Evolutionary conservation across 208 protist genomes (phyloP).

Genomic region (Leishmania major): DNA sequence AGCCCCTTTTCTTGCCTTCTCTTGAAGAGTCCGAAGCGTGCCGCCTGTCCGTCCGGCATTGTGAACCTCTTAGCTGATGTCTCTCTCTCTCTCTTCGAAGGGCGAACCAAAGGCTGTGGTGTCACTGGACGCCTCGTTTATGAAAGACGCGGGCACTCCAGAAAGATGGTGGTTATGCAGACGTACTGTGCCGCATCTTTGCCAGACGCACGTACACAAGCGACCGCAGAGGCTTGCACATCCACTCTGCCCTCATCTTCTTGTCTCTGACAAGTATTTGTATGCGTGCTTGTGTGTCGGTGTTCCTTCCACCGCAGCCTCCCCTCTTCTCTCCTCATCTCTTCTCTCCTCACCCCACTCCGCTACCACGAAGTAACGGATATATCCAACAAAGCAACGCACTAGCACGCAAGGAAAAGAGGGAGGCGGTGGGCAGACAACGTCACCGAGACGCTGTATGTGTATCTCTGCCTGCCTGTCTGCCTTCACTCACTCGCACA

Average conservation of each 20-base stretch:
- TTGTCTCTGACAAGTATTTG: no score
- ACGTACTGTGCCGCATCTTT: not conserved
- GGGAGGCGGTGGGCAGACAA: not conserved
- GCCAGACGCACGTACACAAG: not conserved
- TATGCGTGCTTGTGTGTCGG: not conserved
- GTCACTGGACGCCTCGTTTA: not conserved
- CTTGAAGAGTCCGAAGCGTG: not conserved
- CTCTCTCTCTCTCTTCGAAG: not conserved
- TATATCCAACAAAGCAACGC: not conserved
- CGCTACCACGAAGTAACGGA: not conserved
- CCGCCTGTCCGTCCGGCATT: not conserved
- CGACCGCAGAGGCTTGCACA: not conserved
- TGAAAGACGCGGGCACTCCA: not conserved
- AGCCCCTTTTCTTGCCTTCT: not conserved
- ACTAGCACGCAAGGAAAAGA: not conserved
- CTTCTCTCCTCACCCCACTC: not conserved
- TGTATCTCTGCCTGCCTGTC: not conserved
- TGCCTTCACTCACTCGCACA: not conserved
- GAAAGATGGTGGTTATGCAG: not conserved
- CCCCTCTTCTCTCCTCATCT: not conserved
- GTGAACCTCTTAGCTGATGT: not conserved
- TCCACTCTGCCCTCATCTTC: not conserved
- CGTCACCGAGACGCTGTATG: not conserved
- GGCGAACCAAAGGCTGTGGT: not conserved
- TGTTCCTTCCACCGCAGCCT: not conserved